These are phyloP conservation scores for Fusarium metavorans DNA, from an alignment of 2,329 filamentous ascomycete species.

Conservation along the genomic window DNA sequence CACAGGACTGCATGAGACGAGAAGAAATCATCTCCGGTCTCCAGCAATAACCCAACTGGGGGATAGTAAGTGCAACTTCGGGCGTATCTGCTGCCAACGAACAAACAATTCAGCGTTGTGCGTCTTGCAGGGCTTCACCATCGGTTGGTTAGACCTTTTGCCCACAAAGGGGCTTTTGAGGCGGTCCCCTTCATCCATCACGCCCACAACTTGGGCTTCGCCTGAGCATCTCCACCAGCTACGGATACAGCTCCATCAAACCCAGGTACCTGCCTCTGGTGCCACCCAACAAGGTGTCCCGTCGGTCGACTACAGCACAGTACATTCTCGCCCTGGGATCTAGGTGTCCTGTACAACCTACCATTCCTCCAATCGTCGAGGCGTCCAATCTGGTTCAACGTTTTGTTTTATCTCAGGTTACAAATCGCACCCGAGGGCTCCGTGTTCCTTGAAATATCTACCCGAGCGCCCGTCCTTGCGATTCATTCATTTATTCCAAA, in stretches of 20 bases:
- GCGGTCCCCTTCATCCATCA: background rate
- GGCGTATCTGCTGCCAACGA: background rate
- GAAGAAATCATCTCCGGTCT: background rate
- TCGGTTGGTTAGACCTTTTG: background rate
- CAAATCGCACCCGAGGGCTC: background rate
- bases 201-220: background rate
- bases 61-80: background rate
- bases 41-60: background rate
- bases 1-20: background rate
- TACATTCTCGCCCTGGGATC: background rate
- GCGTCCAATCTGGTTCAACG: background rate
- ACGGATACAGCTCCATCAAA: background rate
- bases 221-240: background rate
- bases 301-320: background rate
- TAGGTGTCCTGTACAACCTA: background rate
- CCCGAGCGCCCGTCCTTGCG: background rate
- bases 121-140: background rate
- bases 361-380: background rate
- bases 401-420: background rate
- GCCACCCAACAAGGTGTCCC: slow-evolving; percentile 29
- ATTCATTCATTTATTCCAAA: background rate
- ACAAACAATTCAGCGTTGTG: background rate
- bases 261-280: background rate
- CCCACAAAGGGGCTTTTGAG: background rate
- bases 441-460: background rate